phyloP scores from a whole-genome alignment of 345 rosid species.

The Bruguiera parviflora region DNA sequence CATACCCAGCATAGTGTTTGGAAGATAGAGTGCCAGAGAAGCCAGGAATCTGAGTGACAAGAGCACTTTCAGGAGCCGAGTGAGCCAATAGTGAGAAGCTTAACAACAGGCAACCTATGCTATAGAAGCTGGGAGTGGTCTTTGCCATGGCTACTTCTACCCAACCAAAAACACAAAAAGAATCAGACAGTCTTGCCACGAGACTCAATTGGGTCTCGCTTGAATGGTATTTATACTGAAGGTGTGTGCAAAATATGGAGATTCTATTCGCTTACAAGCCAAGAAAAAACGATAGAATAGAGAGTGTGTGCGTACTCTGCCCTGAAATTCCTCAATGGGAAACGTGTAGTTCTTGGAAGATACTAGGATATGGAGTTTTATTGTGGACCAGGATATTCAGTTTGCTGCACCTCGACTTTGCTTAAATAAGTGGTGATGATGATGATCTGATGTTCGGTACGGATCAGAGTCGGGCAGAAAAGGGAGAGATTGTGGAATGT shows the following conservation, averaged over 20 bases:
- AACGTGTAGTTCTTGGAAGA: background rate
- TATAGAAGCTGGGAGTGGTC: constrained; percentile 13
- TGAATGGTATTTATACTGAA: background rate
- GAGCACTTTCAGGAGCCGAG: constrained; percentile 57
- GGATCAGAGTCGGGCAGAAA: too few relatives aligned
- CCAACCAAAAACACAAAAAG: background rate
- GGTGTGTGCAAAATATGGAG: background rate
- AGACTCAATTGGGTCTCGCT: background rate
- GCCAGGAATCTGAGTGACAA: constrained; percentile 63
- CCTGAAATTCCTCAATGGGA: background rate
- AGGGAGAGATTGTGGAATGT: too few relatives aligned
- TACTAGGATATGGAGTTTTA: too few relatives aligned
- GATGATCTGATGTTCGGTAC: too few relatives aligned
- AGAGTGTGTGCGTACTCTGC: background rate
- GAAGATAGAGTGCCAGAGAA: constrained; percentile 63
- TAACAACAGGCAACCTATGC: constrained; percentile 18
- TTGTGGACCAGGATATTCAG: too few relatives aligned
- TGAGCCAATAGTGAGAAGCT: constrained; percentile 20
- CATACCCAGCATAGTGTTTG: constrained; percentile 81
- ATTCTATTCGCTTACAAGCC: background rate
- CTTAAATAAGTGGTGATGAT: too few relatives aligned
- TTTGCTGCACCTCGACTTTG: too few relatives aligned
- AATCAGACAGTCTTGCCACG: background rate
- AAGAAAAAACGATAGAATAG: background rate
- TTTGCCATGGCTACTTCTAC: constrained; percentile 28